Evolutionary conservation across 352 stramenopile species (phyloP).

Genomic region (Elongisporangium undulatum): DNA sequence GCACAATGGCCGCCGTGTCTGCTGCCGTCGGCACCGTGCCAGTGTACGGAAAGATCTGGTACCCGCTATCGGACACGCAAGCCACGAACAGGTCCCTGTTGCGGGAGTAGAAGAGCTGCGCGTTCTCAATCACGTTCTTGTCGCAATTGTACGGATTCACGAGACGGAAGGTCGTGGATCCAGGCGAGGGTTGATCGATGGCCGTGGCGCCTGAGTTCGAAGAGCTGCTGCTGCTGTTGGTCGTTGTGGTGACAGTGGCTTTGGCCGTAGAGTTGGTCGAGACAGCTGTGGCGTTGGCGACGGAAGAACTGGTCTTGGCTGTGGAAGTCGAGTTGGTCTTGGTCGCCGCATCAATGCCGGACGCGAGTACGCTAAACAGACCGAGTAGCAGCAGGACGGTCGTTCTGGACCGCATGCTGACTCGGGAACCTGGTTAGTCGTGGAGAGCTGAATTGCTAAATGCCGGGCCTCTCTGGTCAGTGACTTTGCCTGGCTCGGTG

Average conservation of each 20-base stretch:
- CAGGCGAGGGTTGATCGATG: slow-evolving; percentile 30
- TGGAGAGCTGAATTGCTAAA: background rate
- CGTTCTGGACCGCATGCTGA: background rate
- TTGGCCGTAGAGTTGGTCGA: background rate
- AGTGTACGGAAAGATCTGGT: slow-evolving; percentile 59
- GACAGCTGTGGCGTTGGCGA: background rate
- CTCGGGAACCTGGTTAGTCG: background rate
- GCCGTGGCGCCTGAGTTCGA: background rate
- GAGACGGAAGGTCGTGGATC: slow-evolving; percentile 44
- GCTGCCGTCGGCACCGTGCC: slow-evolving; percentile 32
- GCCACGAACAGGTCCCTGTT: slow-evolving; percentile 47
- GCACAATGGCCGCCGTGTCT: slow-evolving; percentile 30
- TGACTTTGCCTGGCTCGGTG: background rate
- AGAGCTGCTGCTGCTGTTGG: background rate
- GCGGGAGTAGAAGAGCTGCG: slow-evolving; percentile 47
- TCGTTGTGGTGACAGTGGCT: background rate
- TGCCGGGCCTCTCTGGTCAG: background rate
- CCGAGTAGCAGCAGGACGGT: background rate
- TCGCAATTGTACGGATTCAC: slow-evolving; percentile 38
- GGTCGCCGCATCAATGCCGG: background rate
- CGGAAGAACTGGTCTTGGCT: background rate
- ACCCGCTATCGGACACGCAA: slow-evolving; percentile 39
- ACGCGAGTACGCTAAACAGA: background rate
- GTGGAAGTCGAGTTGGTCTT: background rate
- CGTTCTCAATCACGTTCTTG: slow-evolving; percentile 27